A percentile compares a stretch with the other conserved stretches of the same genome.
Conservation (phyloP, 768 basidiomycete genomes). For the Mycena metata region DNA sequence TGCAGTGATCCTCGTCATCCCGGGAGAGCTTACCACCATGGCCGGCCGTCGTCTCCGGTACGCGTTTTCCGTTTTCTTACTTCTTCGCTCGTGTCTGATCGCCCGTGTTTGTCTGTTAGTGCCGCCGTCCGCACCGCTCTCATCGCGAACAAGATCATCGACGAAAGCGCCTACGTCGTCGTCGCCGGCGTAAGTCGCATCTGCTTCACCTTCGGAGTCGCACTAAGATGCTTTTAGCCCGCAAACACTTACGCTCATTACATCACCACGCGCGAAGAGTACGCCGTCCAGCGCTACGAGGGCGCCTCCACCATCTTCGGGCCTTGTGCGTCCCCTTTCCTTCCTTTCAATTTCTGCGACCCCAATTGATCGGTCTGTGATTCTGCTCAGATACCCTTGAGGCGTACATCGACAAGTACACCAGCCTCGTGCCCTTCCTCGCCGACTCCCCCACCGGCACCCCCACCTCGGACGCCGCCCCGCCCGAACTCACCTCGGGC, state of each 20-base stretch:
- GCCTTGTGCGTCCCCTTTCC: constrained; percentile 62
- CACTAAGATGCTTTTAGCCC: constrained; percentile 54
- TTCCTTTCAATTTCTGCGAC: neutral
- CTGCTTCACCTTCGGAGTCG: neutral
- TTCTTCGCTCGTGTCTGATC: constrained; percentile 29
- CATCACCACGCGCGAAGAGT: constrained; percentile 80
- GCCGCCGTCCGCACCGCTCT: constrained; percentile 76
- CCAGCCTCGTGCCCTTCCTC: constrained; percentile 73
- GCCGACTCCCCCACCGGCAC: constrained; percentile 61
- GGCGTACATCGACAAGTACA: constrained; percentile 84
- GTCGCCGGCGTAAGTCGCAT: constrained; percentile 58
- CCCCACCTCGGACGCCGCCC: constrained; percentile 74
- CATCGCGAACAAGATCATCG: constrained; percentile 73
- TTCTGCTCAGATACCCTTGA: constrained; percentile 73
- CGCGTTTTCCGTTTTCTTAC: constrained; percentile 45
- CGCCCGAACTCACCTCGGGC: constrained; percentile 71
- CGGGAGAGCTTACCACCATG: constrained; percentile 88
- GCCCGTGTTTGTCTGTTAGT: constrained; percentile 49
- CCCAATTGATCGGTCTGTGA: neutral
- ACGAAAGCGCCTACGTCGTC: constrained; percentile 79
- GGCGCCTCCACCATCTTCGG: constrained; percentile 87
- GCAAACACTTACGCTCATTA: constrained; percentile 87
- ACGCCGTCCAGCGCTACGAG: constrained; percentile 82
- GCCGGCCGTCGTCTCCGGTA: constrained; percentile 81
- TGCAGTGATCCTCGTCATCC: constrained; percentile 77